These are phyloP conservation scores for Salix brachista DNA, from an alignment of 345 rosid genomes.

Conservation along the genomic window DNA sequence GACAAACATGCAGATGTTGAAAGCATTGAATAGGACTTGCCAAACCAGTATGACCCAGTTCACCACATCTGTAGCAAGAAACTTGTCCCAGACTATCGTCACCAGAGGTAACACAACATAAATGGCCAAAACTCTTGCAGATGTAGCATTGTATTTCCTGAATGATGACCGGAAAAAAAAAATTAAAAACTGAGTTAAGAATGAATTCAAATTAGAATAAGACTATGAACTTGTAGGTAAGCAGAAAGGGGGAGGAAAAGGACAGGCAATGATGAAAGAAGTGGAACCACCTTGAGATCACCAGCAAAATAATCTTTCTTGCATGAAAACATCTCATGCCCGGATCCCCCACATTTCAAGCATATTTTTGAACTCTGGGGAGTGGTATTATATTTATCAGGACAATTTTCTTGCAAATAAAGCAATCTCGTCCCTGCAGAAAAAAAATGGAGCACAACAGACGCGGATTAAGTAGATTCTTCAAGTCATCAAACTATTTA, in stretches of 20 bases:
- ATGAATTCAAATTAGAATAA: slow-evolving; percentile 6
- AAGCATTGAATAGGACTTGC: slow-evolving; percentile 39
- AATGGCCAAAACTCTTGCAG: slow-evolving; percentile 77
- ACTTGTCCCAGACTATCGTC: slow-evolving; percentile 38
- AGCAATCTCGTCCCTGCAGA: no score
- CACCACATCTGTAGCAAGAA: slow-evolving; percentile 93
- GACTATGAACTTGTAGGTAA: not conserved
- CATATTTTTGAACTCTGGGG: slow-evolving; percentile 45
- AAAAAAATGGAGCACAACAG: no score
- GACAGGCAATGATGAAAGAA: not conserved
- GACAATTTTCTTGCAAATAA: no score
- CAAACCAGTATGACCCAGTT: slow-evolving; percentile 74
- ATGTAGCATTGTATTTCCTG: slow-evolving; percentile 88
- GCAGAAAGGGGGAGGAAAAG: not conserved
- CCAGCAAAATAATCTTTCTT: slow-evolving; percentile 45
- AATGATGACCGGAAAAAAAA: slow-evolving; percentile 3
- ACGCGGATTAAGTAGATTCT: no score
- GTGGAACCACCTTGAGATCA: slow-evolving; percentile 65
- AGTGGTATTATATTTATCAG: no score
- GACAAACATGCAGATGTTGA: not conserved
- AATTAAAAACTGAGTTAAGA: not conserved
- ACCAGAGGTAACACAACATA: slow-evolving; percentile 55
- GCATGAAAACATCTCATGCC: slow-evolving; percentile 89
- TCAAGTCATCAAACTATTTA: no score
- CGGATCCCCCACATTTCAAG: slow-evolving; percentile 72